These are phyloP conservation scores for Tolypocladium guangdongense DNA, from an alignment of 2,329 filamentous ascomycete species.

Conservation along the genomic window DNA sequence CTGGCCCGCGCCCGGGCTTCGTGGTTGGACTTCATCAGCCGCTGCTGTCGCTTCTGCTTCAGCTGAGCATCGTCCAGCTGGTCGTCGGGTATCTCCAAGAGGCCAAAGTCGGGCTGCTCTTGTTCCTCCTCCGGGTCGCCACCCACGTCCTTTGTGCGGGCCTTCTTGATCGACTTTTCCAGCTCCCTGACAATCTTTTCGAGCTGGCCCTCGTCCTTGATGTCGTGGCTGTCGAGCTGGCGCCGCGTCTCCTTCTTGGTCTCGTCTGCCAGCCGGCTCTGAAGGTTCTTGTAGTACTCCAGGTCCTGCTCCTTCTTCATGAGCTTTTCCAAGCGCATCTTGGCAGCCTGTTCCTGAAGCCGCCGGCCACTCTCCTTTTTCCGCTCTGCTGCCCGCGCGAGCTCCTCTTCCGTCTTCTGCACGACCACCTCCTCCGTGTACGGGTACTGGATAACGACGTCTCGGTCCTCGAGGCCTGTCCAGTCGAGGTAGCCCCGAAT, in stretches of 20 bases:
- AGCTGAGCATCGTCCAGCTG: conserved; percentile 83
- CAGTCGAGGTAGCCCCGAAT: conserved; percentile 72
- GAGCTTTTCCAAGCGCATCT: conserved; percentile 91
- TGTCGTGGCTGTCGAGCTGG: conserved; percentile 77
- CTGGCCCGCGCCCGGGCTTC: conserved; percentile 91
- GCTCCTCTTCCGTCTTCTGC: conserved; percentile 90
- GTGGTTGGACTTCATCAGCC: conserved; percentile 86
- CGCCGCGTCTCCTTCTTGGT: conserved; percentile 88
- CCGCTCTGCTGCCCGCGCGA: conserved; percentile 81
- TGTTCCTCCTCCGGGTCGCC: conserved; percentile 69
- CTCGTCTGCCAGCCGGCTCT: conserved; percentile 57
- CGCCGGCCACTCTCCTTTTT: conserved; percentile 89
- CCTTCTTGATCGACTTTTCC: conserved; percentile 80
- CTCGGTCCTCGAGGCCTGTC: conserved; percentile 81
- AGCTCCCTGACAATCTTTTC: conserved; percentile 81
- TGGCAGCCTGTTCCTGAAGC: conserved; percentile 89
- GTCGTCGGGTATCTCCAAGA: conserved; percentile 83
- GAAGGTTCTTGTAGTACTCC: conserved; percentile 84
- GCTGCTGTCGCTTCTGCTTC: conserved; percentile 88
- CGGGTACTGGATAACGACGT: conserved; percentile 84
- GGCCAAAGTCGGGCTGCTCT: conserved; percentile 73
- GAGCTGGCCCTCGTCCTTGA: conserved; percentile 81
- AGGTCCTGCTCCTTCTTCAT: conserved; percentile 93
- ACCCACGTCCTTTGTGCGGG: conserved; percentile 86
- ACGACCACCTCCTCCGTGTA: conserved; percentile 83